A percentile compares a stretch with the other conserved stretches of the same genome.
Conservation (phyloP, 306 rosid species). For the Cicer arietinum region DNA sequence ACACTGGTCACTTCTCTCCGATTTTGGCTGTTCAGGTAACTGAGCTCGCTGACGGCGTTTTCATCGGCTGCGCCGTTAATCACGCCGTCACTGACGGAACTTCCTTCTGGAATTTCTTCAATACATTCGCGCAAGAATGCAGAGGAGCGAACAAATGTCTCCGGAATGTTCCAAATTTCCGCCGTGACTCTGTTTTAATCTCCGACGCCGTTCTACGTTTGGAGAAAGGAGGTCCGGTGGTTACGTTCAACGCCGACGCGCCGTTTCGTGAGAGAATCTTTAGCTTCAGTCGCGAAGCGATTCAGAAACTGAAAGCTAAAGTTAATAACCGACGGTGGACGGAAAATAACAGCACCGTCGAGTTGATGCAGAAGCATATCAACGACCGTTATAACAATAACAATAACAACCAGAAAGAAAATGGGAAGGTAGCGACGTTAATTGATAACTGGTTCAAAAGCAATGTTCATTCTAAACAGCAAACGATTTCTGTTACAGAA, state of each 20-base stretch:
- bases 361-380: constrained; percentile 60
- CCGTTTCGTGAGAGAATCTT: constrained; percentile 74
- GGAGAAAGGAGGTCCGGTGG: constrained; percentile 72
- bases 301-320: constrained; percentile 62
- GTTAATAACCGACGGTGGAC: constrained; percentile 48
- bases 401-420: constrained; percentile 18
- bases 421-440: constrained; percentile 43
- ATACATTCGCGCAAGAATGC: constrained; percentile 73
- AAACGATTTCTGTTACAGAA: background rate
- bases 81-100: constrained; percentile 89
- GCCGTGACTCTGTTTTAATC: constrained; percentile 56
- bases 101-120: constrained; percentile 96
- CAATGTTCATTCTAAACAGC: constrained; percentile 32
- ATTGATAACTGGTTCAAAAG: constrained; percentile 57
- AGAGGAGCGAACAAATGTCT: constrained; percentile 41
- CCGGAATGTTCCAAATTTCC: constrained; percentile 63
- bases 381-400: constrained; percentile 48
- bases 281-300: constrained; percentile 74
- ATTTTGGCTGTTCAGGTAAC: constrained; percentile 79
- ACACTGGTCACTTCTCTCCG: constrained; percentile 67
- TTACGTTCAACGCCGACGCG: constrained; percentile 64
- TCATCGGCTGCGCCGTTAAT: constrained; percentile 76
- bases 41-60: constrained; percentile 73
- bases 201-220: constrained; percentile 68
- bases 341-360: constrained; percentile 36